phyloP scores from a whole-genome alignment of 257 asterid species.

The Primulina eburnea region DNA sequence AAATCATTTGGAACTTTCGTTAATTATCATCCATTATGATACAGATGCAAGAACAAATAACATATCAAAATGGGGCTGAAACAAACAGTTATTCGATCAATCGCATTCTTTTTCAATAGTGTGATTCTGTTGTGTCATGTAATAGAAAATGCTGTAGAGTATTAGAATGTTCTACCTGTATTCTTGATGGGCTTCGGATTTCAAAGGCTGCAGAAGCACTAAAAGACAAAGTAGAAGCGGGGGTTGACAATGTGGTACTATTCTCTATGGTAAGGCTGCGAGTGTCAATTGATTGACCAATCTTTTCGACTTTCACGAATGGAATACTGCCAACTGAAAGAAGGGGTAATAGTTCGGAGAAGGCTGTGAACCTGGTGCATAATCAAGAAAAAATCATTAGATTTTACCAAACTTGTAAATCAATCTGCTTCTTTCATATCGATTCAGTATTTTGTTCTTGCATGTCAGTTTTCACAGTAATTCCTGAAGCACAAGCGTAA shows the following conservation, averaged over 20 bases:
- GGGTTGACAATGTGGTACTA: constrained; percentile 58
- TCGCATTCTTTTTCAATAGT: not conserved
- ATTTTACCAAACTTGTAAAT: not conserved
- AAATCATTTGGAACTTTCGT: not conserved
- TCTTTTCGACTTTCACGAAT: constrained; percentile 76
- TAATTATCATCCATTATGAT: not conserved
- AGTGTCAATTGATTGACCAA: constrained; percentile 65
- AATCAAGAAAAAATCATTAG: constrained; percentile 22
- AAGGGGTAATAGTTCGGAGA: constrained; percentile 89
- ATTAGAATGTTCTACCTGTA: constrained; percentile 48
- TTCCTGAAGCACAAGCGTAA: not conserved
- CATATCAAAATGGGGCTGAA: not conserved
- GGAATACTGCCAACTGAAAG: constrained; percentile 79
- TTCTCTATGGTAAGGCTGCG: constrained; percentile 67
- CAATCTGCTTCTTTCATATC: constrained; percentile 2
- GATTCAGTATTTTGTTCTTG: not conserved
- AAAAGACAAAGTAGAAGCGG: constrained; percentile 60
- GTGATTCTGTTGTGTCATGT: not conserved
- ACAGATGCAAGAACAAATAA: not conserved
- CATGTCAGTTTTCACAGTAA: no score
- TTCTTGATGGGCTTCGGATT: constrained; percentile 80
- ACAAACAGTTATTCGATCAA: not conserved
- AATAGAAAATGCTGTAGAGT: not conserved
- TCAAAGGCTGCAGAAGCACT: constrained; percentile 86
- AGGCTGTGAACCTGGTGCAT: constrained; percentile 81